A percentile compares a stretch with the other conserved stretches of the same genome.
phyloP scores from a whole-genome alignment of 202 grass and related monocot genomes.

The Schoenoplectus triqueter region DNA sequence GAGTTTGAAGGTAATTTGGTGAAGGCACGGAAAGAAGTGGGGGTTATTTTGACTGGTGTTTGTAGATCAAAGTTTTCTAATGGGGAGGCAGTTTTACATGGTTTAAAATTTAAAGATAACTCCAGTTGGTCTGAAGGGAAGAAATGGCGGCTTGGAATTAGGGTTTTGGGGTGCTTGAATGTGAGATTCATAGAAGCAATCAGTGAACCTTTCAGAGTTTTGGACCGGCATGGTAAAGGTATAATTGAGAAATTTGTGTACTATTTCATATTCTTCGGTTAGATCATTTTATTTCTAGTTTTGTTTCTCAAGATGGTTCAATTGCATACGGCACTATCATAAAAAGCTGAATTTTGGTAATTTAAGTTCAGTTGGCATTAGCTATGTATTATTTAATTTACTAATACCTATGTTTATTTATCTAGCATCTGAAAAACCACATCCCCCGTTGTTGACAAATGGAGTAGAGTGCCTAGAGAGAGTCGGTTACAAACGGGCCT shows the following conservation, averaged over 20 bases:
- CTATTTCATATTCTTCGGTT: neutral
- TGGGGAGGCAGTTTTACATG: constrained; percentile 5
- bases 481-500: neutral
- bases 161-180: neutral
- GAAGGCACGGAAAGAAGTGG: neutral
- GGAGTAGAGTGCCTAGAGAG: constrained; percentile 12
- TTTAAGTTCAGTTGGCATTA: neutral
- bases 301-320: neutral
- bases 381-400: neutral
- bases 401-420: neutral
- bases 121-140: neutral
- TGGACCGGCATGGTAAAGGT: constrained; percentile 20
- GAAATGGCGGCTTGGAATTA: neutral
- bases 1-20: neutral
- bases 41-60: neutral
- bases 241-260: constrained; percentile 1
- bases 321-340: neutral
- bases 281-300: neutral
- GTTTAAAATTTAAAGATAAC: constrained; percentile 20
- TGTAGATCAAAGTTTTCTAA: neutral
- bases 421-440: constrained; percentile 14
- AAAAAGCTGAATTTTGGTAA: neutral
- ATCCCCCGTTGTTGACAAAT: neutral
- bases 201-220: constrained; percentile 15
- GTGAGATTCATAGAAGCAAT: constrained; percentile 26